A percentile compares a stretch with the other conserved stretches of the same genome.
Conservation (phyloP, 345 rosid genomes). For the Kandelia obovata region DNA sequence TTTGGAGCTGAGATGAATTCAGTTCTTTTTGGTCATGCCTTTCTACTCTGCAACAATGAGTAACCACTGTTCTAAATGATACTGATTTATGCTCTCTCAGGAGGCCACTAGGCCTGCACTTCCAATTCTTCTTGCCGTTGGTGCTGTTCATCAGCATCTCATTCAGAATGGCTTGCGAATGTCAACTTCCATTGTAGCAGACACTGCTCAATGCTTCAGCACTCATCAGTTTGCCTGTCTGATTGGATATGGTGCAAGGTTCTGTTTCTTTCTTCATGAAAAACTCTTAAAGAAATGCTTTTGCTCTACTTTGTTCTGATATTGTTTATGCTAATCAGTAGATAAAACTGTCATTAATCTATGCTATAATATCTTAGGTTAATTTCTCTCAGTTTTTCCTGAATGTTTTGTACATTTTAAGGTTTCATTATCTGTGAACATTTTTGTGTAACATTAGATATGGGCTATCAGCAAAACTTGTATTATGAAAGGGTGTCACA, state of each 20-base stretch:
- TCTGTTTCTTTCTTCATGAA: slow-evolving; percentile 11
- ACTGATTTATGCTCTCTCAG: slow-evolving; percentile 36
- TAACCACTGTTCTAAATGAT: background rate
- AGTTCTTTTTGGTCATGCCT: slow-evolving; percentile 4
- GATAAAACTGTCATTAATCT: background rate
- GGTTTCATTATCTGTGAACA: background rate
- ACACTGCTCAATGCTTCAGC: slow-evolving; percentile 97
- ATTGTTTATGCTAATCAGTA: background rate
- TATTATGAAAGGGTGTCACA: background rate
- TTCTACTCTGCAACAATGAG: slow-evolving; percentile 2
- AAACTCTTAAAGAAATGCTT: background rate
- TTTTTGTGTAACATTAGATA: background rate
- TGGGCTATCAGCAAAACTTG: background rate
- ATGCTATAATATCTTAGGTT: background rate
- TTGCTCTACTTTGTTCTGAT: background rate
- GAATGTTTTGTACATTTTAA: background rate
- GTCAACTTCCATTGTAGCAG: slow-evolving; percentile 92
- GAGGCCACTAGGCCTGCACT: slow-evolving; percentile 88
- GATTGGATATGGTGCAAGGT: slow-evolving; percentile 99
- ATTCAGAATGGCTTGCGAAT: slow-evolving; percentile 92
- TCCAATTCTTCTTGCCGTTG: slow-evolving; percentile 97
- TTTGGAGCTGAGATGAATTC: background rate
- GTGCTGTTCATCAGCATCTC: slow-evolving; percentile 98
- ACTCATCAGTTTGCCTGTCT: slow-evolving; percentile 98
- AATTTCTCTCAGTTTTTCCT: background rate